These are phyloP conservation scores for Xylariales sp. DNA, from an alignment of 2,329 filamentous ascomycete species.

Conservation along the genomic window DNA sequence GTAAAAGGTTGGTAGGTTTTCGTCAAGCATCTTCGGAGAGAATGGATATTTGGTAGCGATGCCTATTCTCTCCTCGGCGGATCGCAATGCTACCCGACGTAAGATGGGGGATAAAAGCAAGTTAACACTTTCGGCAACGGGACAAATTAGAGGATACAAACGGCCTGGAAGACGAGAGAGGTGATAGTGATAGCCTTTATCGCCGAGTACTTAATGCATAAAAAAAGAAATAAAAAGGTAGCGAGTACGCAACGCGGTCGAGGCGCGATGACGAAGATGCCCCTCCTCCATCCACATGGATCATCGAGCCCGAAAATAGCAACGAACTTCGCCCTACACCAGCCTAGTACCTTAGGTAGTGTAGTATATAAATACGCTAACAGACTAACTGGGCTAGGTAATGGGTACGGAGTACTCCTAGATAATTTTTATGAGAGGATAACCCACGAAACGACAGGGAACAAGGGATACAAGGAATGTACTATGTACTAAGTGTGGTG, in stretches of 20 bases:
- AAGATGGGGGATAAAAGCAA: not conserved
- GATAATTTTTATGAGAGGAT: not conserved
- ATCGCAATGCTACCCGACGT: constrained; percentile 4
- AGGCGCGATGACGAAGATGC: constrained; percentile 33
- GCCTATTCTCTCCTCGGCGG: not conserved
- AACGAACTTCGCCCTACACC: constrained; percentile 4
- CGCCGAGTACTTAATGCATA: not conserved
- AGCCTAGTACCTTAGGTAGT: too few species aligned
- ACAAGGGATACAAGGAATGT: not conserved
- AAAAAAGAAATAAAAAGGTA: not conserved
- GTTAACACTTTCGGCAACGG: not conserved
- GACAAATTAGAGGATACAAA: not conserved
- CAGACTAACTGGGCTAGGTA: too few species aligned
- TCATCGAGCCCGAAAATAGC: constrained; percentile 30
- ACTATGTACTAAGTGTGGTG: not conserved
- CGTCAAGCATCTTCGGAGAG: constrained; percentile 78
- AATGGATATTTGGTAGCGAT: not conserved
- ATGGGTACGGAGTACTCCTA: too few species aligned
- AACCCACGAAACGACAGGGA: constrained; percentile 14
- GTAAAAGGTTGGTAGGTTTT: constrained; percentile 84
- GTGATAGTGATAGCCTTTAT: not conserved
- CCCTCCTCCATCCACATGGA: constrained; percentile 31
- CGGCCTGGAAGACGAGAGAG: not conserved
- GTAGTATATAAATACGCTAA: too few species aligned
- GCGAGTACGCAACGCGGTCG: constrained; percentile 19